phyloP scores from a whole-genome alignment of 768 basidiomycete genomes.

The Solioccasus polychromus region DNA sequence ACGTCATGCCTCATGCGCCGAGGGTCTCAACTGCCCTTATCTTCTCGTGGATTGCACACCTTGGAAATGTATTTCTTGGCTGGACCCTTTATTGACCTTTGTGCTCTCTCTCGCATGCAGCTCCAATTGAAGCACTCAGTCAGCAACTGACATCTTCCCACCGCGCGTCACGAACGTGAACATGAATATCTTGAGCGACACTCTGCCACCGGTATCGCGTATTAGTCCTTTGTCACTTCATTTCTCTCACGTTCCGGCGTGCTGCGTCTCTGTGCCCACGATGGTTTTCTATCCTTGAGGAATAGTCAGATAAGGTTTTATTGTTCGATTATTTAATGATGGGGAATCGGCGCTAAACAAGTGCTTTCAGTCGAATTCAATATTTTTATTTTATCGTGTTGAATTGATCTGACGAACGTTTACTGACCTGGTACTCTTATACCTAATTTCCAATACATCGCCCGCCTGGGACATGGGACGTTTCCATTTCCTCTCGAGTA shows the following conservation, averaged over 20 bases:
- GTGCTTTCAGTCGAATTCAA: conserved; percentile 10
- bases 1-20: conserved; percentile 8
- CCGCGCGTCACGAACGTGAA: conserved; percentile 6
- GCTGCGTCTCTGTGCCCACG: conserved; percentile 14
- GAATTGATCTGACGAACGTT: conserved; percentile 8
- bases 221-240: background rate
- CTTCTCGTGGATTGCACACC: background rate
- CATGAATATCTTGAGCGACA: conserved; percentile 4
- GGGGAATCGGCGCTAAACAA: conserved; percentile 17
- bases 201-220: background rate
- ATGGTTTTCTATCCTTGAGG: conserved; percentile 9
- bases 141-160: conserved; percentile 9
- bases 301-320: conserved; percentile 21
- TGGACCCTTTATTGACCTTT: conserved; percentile 1
- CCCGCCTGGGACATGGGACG: conserved; percentile 1
- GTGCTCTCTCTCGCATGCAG: background rate
- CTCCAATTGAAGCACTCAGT: conserved; percentile 1
- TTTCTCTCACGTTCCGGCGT: conserved; percentile 22
- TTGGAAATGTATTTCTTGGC: background rate
- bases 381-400: conserved; percentile 7
- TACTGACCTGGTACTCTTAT: background rate
- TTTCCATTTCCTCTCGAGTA: background rate
- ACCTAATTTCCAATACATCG: conserved; percentile 12
- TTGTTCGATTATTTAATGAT: conserved; percentile 14
- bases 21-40: background rate